Base-by-base conservation (phyloP, 2,329 filamentous ascomycete species). In the Trichophaea hybrida region DNA sequence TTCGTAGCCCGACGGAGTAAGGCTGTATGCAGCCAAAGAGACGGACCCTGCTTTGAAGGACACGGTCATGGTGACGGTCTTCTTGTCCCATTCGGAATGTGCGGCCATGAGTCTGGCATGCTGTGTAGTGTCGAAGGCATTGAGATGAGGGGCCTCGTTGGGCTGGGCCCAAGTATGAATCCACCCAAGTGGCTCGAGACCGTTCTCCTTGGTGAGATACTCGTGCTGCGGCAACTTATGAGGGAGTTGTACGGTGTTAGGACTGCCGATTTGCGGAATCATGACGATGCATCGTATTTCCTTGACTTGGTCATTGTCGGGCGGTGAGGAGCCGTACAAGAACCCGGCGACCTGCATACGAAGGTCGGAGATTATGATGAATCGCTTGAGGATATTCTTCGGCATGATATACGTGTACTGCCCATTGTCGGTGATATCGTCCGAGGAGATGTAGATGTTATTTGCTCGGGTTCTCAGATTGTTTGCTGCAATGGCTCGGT, bases 401-500 rank as follows among this genome's bases (percentile, higher is more conserved):
- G 93, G 93, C 88, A 98, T 96, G 69, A 98, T 87, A 69, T 97
- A 98, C 0, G 91, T 98, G 70, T 87, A 85, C 69, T 83, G 80
- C 43, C 90, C 88, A 61, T 95, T 89, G 65, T 93, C 81, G 57
- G 89, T 86, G 66, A 91, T 86, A 71, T 97, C 93, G 57, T 96
- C 89, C 0, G 90, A 93, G 6, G 93, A 95, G 68, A 98, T 94
- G 73, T 97, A 98, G 69, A 98, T 95, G 74, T 98, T 96, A 79
- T 97, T 98, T 54, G 93, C 82, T 66, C 93, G 80, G 52, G 90
- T 96, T 50, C 91, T 85, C 65, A 98, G 76, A 72, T 98, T 98
- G 31, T 90, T 94, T 1, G 93, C 95, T 6, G 93, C 94, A 70
- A 98, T 96, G 35, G 93, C 93, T 66, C 94, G 79, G 8, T 93